These are phyloP conservation scores for Schizophyllum amplum DNA, from an alignment of 1,284 basidiomycete genomes.

Conservation along the genomic window DNA sequence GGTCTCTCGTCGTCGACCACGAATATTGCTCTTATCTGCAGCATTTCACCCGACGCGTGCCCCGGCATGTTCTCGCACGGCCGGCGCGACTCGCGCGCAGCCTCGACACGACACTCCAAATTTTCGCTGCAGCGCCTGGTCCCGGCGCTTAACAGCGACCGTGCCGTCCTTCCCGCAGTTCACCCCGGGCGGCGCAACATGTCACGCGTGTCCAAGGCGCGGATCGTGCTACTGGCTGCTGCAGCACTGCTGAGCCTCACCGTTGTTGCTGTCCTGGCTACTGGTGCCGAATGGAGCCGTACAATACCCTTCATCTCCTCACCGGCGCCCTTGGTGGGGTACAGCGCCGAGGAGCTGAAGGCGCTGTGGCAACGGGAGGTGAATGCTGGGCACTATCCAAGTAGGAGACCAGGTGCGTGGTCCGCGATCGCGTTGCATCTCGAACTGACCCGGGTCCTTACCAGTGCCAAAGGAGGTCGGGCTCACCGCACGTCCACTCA, in stretches of 20 bases:
- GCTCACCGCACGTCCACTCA: not conserved
- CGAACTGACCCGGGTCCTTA: not conserved
- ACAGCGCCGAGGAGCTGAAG: not conserved
- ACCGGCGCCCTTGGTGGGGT: not conserved
- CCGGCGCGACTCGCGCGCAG: not conserved
- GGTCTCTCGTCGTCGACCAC: no score
- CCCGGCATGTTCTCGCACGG: not conserved
- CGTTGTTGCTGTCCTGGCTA: not conserved
- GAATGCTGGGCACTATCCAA: not conserved
- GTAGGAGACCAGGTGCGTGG: not conserved
- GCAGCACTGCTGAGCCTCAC: not conserved
- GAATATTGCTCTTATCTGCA: not conserved
- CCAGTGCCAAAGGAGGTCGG: not conserved
- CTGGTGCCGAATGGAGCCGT: not conserved
- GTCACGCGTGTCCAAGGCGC: not conserved
- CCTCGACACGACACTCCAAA: not conserved
- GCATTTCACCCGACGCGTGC: not conserved
- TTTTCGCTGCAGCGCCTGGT: not conserved
- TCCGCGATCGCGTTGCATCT: not conserved
- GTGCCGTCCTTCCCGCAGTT: no score
- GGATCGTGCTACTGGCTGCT: not conserved
- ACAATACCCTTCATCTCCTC: not conserved
- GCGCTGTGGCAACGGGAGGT: not conserved
- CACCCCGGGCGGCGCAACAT: not conserved
- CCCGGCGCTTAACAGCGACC: not conserved